phyloP scores from a whole-genome alignment of 371 early-diverging fungal species.

The Mucor irregularis region DNA sequence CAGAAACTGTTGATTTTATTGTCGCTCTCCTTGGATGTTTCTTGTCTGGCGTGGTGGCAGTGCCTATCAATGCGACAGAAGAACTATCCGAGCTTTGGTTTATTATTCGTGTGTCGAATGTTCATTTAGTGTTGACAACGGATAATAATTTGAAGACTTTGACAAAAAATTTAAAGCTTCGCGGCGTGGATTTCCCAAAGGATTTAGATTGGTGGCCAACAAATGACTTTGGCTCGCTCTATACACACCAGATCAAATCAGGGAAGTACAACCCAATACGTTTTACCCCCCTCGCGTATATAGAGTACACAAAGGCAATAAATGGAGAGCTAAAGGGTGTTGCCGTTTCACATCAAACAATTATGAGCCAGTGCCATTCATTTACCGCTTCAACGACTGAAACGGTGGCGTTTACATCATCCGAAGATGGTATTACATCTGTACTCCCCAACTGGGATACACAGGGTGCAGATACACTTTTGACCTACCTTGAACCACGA shows the following conservation, averaged over 20 bases:
- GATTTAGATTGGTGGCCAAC: conserved; percentile 77
- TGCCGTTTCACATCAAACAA: conserved; percentile 69
- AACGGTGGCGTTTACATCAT: conserved; percentile 4
- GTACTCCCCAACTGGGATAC: conserved; percentile 24
- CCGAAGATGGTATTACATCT: conserved; percentile 12
- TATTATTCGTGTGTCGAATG: conserved; percentile 64
- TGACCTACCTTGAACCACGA: conserved; percentile 74
- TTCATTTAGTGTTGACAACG: conserved; percentile 70
- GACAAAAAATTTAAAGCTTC: conserved; percentile 57
- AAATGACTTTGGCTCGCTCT: conserved; percentile 60
- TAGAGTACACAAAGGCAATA: conserved; percentile 78
- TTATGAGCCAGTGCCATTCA: conserved; percentile 64
- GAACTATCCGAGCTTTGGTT: conserved; percentile 73
- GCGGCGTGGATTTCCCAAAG: conserved; percentile 58
- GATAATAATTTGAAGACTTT: conserved; percentile 73
- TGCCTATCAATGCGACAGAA: conserved; percentile 76
- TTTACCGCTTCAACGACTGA: conserved; percentile 26
- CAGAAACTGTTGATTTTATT: conserved; percentile 74
- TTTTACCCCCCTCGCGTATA: conserved; percentile 68
- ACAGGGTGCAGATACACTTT: conserved; percentile 47
- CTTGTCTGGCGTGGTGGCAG: conserved; percentile 76
- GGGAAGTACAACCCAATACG: conserved; percentile 34
- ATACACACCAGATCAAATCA: conserved; percentile 55
- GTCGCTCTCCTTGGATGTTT: conserved; percentile 77
- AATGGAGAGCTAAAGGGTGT: conserved; percentile 83